Conservation (phyloP, 1,284 basidiomycete species). For the Boletellus sp. region DNA sequence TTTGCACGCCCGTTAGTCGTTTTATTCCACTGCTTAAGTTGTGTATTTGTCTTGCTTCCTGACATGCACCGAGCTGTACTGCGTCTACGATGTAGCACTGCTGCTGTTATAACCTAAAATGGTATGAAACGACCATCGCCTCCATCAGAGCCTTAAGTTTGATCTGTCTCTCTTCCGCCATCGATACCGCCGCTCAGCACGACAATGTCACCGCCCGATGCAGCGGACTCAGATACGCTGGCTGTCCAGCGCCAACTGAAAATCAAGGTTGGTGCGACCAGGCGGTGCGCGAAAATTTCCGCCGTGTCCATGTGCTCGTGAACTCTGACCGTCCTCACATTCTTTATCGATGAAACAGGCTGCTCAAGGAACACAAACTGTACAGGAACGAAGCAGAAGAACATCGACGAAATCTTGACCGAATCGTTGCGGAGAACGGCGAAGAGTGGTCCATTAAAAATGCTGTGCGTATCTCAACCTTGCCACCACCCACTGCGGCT, state of each 20-base stretch:
- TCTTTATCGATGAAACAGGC: slow-evolving; percentile 43
- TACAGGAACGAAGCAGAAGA: slow-evolving; percentile 70
- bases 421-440: slow-evolving; percentile 54
- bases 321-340: slow-evolving; percentile 14
- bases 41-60: slow-evolving; percentile 29
- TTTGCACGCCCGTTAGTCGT: slow-evolving; percentile 24
- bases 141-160: too few relatives aligned
- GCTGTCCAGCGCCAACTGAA: slow-evolving; percentile 65
- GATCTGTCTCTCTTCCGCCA: not conserved
- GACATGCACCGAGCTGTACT: slow-evolving; percentile 33
- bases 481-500: slow-evolving; percentile 1
- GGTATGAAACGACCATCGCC: slow-evolving; percentile 27
- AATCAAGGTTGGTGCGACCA: slow-evolving; percentile 74
- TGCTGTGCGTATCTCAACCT: slow-evolving; percentile 51
- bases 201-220: slow-evolving; percentile 19
- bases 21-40: slow-evolving; percentile 19
- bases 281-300: slow-evolving; percentile 51
- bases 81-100: slow-evolving; percentile 31
- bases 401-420: slow-evolving; percentile 57
- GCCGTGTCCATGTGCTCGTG: slow-evolving; percentile 13
- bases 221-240: slow-evolving; percentile 21
- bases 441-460: slow-evolving; percentile 83
- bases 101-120: slow-evolving; percentile 29
- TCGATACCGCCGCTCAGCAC: slow-evolving; percentile 5
- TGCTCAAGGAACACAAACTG: slow-evolving; percentile 67